These are phyloP conservation scores for Aphelidium insulamus DNA, from an alignment of 371 early-diverging fungal species.

Conservation along the genomic window DNA sequence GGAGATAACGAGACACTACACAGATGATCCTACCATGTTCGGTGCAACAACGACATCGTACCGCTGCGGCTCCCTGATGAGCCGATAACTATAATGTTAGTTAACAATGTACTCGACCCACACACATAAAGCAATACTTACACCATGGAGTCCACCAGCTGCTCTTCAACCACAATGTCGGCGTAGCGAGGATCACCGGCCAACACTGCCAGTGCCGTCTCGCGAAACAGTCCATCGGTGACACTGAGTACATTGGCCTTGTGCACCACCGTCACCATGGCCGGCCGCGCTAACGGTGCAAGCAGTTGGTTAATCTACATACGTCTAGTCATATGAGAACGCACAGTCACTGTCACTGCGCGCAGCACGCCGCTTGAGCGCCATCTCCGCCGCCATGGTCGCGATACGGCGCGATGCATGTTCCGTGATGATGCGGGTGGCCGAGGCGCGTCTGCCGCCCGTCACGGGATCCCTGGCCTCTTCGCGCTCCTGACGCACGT, in stretches of 20 bases:
- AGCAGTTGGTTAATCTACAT: background rate
- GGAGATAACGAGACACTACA: too few species aligned
- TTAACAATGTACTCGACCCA: background rate
- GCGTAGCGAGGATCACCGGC: constrained; percentile 27
- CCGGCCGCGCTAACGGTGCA: too few species aligned
- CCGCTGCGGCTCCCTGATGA: constrained; percentile 82
- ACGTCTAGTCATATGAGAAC: constrained; percentile 2
- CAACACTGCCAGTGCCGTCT: constrained; percentile 51
- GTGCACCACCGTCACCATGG: constrained; percentile 83
- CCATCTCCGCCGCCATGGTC: constrained; percentile 68
- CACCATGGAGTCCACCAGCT: constrained; percentile 89
- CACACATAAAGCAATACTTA: constrained; percentile 9
- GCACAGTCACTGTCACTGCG: constrained; percentile 29
- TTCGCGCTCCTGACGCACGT: background rate
- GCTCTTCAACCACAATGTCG: constrained; percentile 62
- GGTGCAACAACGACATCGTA: constrained; percentile 89
- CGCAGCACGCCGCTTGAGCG: constrained; percentile 45
- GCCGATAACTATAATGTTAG: constrained; percentile 34
- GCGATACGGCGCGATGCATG: constrained; percentile 64
- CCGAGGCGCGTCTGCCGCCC: constrained; percentile 43
- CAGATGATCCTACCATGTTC: too few species aligned
- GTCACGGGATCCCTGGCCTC: constrained; percentile 30
- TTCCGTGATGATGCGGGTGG: constrained; percentile 72
- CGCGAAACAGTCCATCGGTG: constrained; percentile 85
- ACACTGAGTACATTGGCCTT: constrained; percentile 83